Conservation (phyloP, 1,284 basidiomycete species). For the Phylloboletellus chloephorus region DNA sequence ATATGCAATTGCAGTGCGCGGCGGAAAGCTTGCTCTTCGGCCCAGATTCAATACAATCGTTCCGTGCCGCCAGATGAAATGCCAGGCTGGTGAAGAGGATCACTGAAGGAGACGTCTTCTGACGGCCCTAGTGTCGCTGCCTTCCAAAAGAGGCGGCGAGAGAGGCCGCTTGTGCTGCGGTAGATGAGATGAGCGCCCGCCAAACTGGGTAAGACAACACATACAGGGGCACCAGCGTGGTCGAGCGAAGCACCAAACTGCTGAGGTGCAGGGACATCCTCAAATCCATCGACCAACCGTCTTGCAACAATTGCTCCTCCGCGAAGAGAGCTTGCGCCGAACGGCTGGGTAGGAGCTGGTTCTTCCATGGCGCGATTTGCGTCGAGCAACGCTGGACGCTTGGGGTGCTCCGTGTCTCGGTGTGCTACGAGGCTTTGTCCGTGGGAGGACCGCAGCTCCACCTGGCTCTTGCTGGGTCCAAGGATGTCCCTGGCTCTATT, state of each 20-base stretch:
- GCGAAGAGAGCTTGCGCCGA: constrained; percentile 36
- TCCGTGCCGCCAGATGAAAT: too few relatives aligned
- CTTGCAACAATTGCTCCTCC: neutral
- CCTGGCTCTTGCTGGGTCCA: constrained; percentile 10
- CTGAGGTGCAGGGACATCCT: constrained; percentile 1
- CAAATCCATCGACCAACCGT: constrained; percentile 1
- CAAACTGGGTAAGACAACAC: neutral
- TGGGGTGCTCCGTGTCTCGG: constrained; percentile 5
- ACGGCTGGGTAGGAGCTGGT: constrained; percentile 37
- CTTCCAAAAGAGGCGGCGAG: constrained; percentile 5
- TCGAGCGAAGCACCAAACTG: constrained; percentile 8
- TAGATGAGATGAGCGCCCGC: constrained; percentile 5
- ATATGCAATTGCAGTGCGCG: too few relatives aligned
- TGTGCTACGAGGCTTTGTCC: constrained; percentile 21
- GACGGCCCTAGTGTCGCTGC: constrained; percentile 4
- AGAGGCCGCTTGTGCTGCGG: constrained; percentile 15
- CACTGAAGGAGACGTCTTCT: constrained; percentile 16
- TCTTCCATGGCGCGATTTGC: constrained; percentile 1
- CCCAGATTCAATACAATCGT: too few relatives aligned
- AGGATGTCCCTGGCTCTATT: constrained; percentile 50
- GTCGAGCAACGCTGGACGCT: constrained; percentile 1
- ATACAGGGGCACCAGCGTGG: constrained; percentile 13
- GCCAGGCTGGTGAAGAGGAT: constrained; percentile 1
- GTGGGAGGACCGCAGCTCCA: constrained; percentile 28
- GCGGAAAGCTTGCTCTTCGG: too few relatives aligned